Evolutionary conservation across 257 asterid species (phyloP).

Genomic region (Nicotiana knightiana): DNA sequence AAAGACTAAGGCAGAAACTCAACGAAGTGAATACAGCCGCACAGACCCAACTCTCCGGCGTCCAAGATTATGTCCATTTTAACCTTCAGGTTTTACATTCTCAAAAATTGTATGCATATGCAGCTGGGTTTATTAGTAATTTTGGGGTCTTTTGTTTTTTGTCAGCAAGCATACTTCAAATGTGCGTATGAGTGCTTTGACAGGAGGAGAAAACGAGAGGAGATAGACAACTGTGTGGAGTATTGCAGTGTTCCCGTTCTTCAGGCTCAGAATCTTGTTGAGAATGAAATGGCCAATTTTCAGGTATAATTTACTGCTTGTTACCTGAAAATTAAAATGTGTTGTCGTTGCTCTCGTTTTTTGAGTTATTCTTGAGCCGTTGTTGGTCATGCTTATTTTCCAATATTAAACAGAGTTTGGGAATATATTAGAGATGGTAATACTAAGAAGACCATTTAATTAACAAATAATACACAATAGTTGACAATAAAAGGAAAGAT

Average conservation of each 20-base stretch:
- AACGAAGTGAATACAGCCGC: constrained; percentile 1
- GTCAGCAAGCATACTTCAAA: constrained; percentile 12
- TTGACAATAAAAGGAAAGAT: no score
- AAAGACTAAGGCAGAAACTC: constrained; percentile 5
- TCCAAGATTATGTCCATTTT: constrained; percentile 12
- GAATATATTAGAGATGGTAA: no score
- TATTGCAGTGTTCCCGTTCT: constrained; percentile 11
- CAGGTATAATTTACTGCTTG: neutral
- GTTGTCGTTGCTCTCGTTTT: neutral
- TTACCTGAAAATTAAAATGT: neutral
- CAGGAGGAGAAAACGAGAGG: constrained; percentile 8
- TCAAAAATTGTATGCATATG: no score
- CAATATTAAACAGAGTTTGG: neutral
- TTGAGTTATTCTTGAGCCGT: neutral
- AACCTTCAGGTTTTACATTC: constrained; percentile 9
- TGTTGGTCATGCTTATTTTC: neutral
- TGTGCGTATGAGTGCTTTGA: constrained; percentile 17
- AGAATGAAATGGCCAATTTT: constrained; percentile 10
- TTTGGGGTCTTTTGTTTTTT: neutral
- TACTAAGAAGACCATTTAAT: no score
- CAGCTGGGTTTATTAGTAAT: neutral
- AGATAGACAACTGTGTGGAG: constrained; percentile 11
- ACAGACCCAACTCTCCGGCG: constrained; percentile 15
- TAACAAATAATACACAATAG: no score
- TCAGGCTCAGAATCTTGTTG: constrained; percentile 14